Conservation (phyloP, 108 stramenopile species). For the Fistulifera pelliculosa region DNA sequence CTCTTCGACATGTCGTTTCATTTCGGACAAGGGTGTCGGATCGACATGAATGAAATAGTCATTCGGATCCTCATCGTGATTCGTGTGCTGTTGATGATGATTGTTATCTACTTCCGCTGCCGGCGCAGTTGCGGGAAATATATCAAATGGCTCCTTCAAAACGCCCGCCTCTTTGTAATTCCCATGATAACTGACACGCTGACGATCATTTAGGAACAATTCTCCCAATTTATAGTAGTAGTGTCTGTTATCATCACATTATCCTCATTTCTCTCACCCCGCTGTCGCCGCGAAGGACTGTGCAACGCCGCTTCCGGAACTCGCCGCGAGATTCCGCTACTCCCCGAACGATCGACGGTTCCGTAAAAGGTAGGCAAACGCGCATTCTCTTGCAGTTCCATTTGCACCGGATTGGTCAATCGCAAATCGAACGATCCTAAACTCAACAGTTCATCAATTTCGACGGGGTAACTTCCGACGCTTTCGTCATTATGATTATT, state of each 20-base stretch:
- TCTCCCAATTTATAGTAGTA: conserved; percentile 24
- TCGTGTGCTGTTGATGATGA: conserved; percentile 13
- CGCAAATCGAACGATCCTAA: not conserved
- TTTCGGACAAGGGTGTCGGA: conserved; percentile 15
- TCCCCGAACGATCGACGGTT: conserved; percentile 46
- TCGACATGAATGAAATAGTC: not conserved
- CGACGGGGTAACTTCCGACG: not conserved
- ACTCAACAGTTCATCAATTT: not conserved
- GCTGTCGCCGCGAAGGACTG: not conserved
- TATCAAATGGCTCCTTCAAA: conserved; percentile 1
- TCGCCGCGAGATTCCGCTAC: not conserved
- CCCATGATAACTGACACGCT: conserved; percentile 28
- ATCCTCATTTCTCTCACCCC: conserved; percentile 5
- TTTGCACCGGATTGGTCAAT: conserved; percentile 57
- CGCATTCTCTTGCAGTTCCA: conserved; percentile 79
- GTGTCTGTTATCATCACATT: not conserved
- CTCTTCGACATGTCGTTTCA: not conserved
- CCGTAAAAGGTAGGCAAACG: conserved; percentile 57
- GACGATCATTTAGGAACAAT: conserved; percentile 29
- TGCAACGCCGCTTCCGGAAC: not conserved
- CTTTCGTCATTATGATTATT: not conserved
- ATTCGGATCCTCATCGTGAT: conserved; percentile 1
- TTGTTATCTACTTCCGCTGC: conserved; percentile 8
- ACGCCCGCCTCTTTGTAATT: conserved; percentile 24
- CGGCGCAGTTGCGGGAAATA: not conserved